Conservation (phyloP, 2,329 filamentous ascomycete genomes). For the Pseudogymnoascus sp. region DNA sequence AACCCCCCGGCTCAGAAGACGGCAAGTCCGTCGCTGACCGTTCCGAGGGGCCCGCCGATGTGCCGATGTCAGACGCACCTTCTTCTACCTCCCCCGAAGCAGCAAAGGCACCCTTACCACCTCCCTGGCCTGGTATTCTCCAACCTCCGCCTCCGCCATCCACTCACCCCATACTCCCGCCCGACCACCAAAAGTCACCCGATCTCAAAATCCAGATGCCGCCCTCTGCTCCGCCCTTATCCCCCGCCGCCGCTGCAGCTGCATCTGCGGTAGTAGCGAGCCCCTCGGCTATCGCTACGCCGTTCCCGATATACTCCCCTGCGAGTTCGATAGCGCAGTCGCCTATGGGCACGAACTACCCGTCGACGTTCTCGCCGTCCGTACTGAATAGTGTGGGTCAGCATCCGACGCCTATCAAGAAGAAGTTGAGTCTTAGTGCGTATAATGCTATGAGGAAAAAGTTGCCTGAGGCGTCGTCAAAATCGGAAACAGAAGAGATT, state of each 20-base stretch:
- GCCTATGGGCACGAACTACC: slow-evolving; percentile 36
- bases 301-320: slow-evolving; percentile 31
- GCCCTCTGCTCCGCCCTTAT: slow-evolving; percentile 37
- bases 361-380: slow-evolving; percentile 36
- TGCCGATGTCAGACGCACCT: slow-evolving; percentile 22
- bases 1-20: not conserved
- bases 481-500: not conserved
- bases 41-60: slow-evolving; percentile 16
- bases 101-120: slow-evolving; percentile 24
- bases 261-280: slow-evolving; percentile 24
- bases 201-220: slow-evolving; percentile 44
- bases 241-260: slow-evolving; percentile 28
- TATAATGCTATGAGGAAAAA: slow-evolving; percentile 47
- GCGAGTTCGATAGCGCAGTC: slow-evolving; percentile 39
- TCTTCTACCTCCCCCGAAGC: slow-evolving; percentile 15
- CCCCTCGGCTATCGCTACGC: slow-evolving; percentile 20
- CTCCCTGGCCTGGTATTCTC: slow-evolving; percentile 20
- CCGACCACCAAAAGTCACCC: slow-evolving; percentile 16
- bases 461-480: not conserved
- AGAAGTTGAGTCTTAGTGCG: slow-evolving; percentile 59
- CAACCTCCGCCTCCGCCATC: not conserved
- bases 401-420: slow-evolving; percentile 53
- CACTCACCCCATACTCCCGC: not conserved
- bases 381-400: slow-evolving; percentile 36
- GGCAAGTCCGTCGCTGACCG: slow-evolving; percentile 1